phyloP scores from a whole-genome alignment of 73 alveolate genomes.

The Paramecium bursaria region DNA sequence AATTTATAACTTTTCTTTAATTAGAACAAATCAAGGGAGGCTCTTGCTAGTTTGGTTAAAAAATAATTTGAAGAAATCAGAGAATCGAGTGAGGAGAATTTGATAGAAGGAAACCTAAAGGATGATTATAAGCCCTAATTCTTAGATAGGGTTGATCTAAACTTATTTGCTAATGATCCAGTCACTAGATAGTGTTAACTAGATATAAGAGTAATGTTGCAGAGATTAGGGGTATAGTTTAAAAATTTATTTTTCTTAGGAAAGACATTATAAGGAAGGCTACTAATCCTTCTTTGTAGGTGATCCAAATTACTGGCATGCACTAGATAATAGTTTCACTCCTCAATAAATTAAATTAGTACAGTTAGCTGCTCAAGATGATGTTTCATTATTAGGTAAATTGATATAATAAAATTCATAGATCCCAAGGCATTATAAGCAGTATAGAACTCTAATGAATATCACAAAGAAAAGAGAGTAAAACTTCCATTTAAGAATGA shows the following conservation, averaged over 20 bases:
- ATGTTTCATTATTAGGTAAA: slow-evolving; percentile 23
- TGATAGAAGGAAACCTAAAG: not conserved
- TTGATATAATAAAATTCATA: not conserved
- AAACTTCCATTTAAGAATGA: slow-evolving; percentile 30
- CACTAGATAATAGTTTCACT: slow-evolving; percentile 38
- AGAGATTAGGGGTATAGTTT: not conserved
- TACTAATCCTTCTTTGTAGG: slow-evolving; percentile 5
- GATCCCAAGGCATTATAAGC: slow-evolving; percentile 31
- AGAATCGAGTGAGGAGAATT: not conserved
- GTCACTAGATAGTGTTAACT: slow-evolving; percentile 29
- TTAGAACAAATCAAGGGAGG: slow-evolving; percentile 1
- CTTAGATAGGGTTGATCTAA: slow-evolving; percentile 15
- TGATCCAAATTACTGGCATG: slow-evolving; percentile 62
- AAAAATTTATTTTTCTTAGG: not conserved
- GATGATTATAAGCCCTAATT: slow-evolving; percentile 6
- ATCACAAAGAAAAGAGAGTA: slow-evolving; percentile 21
- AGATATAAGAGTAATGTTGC: slow-evolving; percentile 6
- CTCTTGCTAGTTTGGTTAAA: slow-evolving; percentile 38
- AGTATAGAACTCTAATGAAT: not conserved
- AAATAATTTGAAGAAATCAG: slow-evolving; percentile 36
- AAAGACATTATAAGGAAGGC: slow-evolving; percentile 21
- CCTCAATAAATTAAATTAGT: slow-evolving; percentile 19
- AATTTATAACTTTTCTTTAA: not conserved
- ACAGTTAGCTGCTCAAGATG: slow-evolving; percentile 28
- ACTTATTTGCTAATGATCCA: slow-evolving; percentile 36